These are phyloP conservation scores for Hibiscus mutabilis DNA, from an alignment of 345 rosid genomes.

Conservation along the genomic window DNA sequence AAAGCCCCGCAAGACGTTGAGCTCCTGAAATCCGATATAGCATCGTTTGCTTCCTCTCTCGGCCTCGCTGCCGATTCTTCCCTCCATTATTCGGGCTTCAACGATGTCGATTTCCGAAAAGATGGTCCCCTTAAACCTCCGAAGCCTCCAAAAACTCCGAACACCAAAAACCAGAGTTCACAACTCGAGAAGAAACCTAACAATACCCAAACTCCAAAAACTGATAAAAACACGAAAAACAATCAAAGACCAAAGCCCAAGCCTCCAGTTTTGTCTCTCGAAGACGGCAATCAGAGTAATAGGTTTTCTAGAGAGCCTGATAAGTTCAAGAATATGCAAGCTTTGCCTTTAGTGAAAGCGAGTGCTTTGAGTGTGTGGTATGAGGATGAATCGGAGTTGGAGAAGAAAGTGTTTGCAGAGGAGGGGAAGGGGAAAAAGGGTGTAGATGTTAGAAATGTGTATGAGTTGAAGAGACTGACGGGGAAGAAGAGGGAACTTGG, in stretches of 20 bases:
- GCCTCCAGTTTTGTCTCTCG: constrained; percentile 52
- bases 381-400: constrained; percentile 62
- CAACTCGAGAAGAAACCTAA: constrained; percentile 12
- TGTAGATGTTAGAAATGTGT: constrained; percentile 35
- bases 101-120: constrained; percentile 70
- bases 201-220: constrained; percentile 16
- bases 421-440: constrained; percentile 22
- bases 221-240: background rate
- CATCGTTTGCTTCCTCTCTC: constrained; percentile 72
- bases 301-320: constrained; percentile 11
- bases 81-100: constrained; percentile 51
- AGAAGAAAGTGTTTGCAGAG: constrained; percentile 63
- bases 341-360: constrained; percentile 70
- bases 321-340: constrained; percentile 55
- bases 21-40: constrained; percentile 55
- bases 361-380: constrained; percentile 64
- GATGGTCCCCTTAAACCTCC: constrained; percentile 18
- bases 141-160: background rate
- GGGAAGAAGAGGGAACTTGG: constrained; percentile 69
- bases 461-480: constrained; percentile 45
- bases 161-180: background rate
- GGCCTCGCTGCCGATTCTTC: constrained; percentile 63
- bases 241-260: constrained; percentile 36
- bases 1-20: constrained; percentile 25
- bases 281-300: constrained; percentile 19